These are phyloP conservation scores for Zymoseptoria tritici DNA, from an alignment of 2,329 filamentous ascomycete genomes.

Conservation along the genomic window DNA sequence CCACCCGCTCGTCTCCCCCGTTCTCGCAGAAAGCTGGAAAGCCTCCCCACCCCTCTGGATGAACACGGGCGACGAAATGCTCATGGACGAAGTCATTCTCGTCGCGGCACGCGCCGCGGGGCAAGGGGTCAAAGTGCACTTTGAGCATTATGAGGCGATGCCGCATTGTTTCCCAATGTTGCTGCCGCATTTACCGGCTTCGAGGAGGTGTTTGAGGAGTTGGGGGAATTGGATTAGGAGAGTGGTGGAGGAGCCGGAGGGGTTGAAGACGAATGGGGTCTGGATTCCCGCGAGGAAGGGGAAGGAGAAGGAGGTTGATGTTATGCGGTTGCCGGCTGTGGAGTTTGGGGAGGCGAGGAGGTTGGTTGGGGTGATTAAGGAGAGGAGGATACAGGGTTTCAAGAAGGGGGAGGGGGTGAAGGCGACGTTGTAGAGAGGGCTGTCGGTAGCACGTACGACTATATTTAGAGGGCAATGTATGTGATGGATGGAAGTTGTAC, in stretches of 20 bases:
- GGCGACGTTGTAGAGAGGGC: constrained; percentile 16
- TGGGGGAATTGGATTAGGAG: constrained; percentile 28
- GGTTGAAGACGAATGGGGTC: constrained; percentile 24
- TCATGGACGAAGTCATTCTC: constrained; percentile 59
- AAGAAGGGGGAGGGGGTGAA: constrained; percentile 29
- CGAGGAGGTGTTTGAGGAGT: constrained; percentile 30
- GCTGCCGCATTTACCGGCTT: constrained; percentile 29
- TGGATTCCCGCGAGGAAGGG: constrained; percentile 26
- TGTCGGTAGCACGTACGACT: not conserved
- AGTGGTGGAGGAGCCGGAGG: constrained; percentile 23
- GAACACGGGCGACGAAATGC: constrained; percentile 62
- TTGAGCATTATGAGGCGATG: constrained; percentile 73
- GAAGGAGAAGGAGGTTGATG: constrained; percentile 22
- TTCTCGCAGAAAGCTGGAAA: constrained; percentile 53
- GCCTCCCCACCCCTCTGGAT: constrained; percentile 60
- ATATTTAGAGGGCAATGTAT: no score
- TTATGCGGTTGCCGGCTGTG: constrained; percentile 17
- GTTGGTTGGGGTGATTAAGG: constrained; percentile 25
- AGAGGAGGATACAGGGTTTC: constrained; percentile 23
- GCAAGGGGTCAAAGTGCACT: constrained; percentile 55
- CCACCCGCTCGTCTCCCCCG: constrained; percentile 62
- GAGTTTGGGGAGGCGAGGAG: constrained; percentile 22
- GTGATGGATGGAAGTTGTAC: not conserved
- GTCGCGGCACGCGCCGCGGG: constrained; percentile 49
- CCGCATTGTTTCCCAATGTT: constrained; percentile 58